These are phyloP conservation scores for Tolypocladium album DNA, from an alignment of 2,329 filamentous ascomycete genomes.

Conservation along the genomic window DNA sequence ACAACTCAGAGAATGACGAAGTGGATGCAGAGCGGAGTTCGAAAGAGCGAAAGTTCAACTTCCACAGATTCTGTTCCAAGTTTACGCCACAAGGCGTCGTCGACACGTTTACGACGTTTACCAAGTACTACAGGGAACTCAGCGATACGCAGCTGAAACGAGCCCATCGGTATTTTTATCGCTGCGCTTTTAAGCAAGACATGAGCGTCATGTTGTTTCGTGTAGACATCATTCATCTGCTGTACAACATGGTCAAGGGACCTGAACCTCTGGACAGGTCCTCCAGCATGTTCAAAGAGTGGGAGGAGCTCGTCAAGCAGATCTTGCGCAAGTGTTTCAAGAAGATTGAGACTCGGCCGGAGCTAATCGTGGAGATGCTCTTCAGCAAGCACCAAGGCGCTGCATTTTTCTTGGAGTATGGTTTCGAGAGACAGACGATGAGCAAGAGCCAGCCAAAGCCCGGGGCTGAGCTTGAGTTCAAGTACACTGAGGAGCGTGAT, in stretches of 20 bases:
- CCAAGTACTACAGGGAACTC: slow-evolving; percentile 71
- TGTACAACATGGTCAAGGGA: slow-evolving; percentile 88
- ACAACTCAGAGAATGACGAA: slow-evolving; percentile 63
- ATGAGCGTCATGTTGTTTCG: slow-evolving; percentile 81
- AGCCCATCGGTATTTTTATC: slow-evolving; percentile 87
- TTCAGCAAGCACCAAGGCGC: slow-evolving; percentile 87
- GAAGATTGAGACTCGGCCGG: slow-evolving; percentile 76
- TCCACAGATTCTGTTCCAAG: slow-evolving; percentile 67
- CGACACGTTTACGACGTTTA: slow-evolving; percentile 77
- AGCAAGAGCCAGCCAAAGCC: slow-evolving; percentile 51
- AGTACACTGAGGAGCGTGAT: slow-evolving; percentile 54
- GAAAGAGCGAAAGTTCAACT: slow-evolving; percentile 89
- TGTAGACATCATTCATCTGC: slow-evolving; percentile 78
- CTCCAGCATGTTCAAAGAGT: slow-evolving; percentile 66
- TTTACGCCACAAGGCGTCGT: slow-evolving; percentile 80
- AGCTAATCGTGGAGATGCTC: slow-evolving; percentile 80
- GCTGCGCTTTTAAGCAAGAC: slow-evolving; percentile 89
- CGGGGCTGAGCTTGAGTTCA: slow-evolving; percentile 76
- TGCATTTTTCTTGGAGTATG: slow-evolving; percentile 80
- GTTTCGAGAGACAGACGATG: slow-evolving; percentile 74
- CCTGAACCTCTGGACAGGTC: slow-evolving; percentile 62
- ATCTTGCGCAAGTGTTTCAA: slow-evolving; percentile 72
- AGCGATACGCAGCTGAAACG: slow-evolving; percentile 74
- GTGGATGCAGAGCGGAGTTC: slow-evolving; percentile 58
- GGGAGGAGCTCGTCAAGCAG: slow-evolving; percentile 81